These are phyloP conservation scores for Starmerella sp. DNA, from an alignment of 805 yeast species.

Conservation along the genomic window DNA sequence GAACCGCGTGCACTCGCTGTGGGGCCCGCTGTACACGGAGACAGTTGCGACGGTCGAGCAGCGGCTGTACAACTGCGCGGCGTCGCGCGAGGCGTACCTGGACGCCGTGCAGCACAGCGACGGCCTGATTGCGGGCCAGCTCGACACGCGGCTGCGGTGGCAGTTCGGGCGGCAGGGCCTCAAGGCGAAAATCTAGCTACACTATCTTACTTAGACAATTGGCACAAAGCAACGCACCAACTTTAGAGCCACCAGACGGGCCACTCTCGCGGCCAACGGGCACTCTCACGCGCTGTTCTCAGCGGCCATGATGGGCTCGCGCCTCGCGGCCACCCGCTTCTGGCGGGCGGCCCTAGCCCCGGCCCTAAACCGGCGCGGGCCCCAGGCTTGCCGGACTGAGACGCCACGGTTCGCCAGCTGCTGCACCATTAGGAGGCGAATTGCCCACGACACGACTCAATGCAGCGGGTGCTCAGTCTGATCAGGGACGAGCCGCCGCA, in stretches of 20 bases:
- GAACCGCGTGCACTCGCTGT: neutral
- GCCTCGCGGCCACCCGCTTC: neutral
- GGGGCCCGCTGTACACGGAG: neutral
- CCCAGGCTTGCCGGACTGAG: neutral
- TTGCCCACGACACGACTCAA: neutral
- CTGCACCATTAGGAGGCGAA: neutral
- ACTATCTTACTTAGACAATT: neutral
- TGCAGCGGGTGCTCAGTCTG: conserved; percentile 35
- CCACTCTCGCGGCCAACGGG: no score
- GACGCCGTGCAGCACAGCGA: neutral
- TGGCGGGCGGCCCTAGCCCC: neutral
- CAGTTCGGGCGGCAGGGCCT: conserved; percentile 2
- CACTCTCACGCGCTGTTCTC: no score
- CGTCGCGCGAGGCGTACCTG: neutral
- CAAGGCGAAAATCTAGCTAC: neutral
- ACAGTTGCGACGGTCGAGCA: conserved; percentile 1
- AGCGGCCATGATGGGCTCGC: neutral
- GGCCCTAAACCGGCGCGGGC: neutral
- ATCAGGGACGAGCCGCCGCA: conserved; percentile 36
- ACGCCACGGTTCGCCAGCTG: neutral
- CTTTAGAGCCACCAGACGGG: no score
- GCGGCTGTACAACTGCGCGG: neutral
- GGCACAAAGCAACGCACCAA: no score
- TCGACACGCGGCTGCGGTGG: neutral
- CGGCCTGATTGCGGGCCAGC: neutral